These are phyloP conservation scores for Globisporangium nagaii DNA, from an alignment of 352 stramenopile genomes.

Conservation along the genomic window DNA sequence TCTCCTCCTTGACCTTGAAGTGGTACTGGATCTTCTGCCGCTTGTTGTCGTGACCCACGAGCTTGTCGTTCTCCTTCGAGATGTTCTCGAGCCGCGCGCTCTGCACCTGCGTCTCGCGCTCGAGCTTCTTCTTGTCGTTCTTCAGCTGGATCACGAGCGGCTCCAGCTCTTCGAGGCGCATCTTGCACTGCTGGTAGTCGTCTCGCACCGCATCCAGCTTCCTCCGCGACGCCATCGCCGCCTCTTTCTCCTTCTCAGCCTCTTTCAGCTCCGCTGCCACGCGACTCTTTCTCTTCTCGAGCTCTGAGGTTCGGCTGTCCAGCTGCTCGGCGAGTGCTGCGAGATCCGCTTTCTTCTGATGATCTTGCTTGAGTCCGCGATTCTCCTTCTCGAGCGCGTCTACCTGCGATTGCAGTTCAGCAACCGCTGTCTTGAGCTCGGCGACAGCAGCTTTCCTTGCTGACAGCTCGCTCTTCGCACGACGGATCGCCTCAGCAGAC, in stretches of 20 bases:
- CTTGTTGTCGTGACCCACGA: constrained; percentile 74
- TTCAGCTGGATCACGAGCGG: constrained; percentile 15
- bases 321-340: constrained; percentile 16
- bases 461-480: constrained; percentile 1
- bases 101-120: constrained; percentile 18
- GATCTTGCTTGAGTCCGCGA: constrained; percentile 15
- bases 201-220: constrained; percentile 23
- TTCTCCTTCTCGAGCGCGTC: constrained; percentile 24
- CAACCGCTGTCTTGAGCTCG: constrained; percentile 15
- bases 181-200: constrained; percentile 7
- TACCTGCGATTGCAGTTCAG: constrained; percentile 9
- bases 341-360: constrained; percentile 6
- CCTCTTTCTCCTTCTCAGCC: constrained; percentile 19
- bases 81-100: constrained; percentile 25
- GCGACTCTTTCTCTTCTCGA: constrained; percentile 16
- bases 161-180: constrained; percentile 10
- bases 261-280: constrained; percentile 16
- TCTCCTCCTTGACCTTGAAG: constrained; percentile 77
- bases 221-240: constrained; percentile 9
- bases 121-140: constrained; percentile 46
- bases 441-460: constrained; percentile 12
- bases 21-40: constrained; percentile 83
- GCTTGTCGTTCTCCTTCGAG: constrained; percentile 57
- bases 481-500: neutral
- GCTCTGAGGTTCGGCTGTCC: constrained; percentile 13